Evolutionary conservation across 2,329 filamentous ascomycete species (phyloP).

Genomic region (Xylariaceae sp.): DNA sequence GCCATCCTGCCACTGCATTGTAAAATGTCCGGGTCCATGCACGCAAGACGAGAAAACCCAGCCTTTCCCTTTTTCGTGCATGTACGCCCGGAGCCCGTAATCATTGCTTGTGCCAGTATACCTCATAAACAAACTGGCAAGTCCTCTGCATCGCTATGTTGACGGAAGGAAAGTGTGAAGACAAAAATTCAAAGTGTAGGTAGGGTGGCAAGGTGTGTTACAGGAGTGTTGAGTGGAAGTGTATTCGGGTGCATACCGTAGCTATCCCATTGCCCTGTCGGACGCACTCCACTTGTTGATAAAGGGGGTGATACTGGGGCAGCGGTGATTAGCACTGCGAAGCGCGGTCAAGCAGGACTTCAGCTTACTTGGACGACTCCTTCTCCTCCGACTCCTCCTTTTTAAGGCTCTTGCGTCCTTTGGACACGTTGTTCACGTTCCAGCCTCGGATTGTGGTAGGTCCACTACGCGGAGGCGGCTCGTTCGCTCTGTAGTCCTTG

Average conservation of each 20-base stretch:
- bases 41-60: no score
- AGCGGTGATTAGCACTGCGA: constrained; percentile 9
- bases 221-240: not conserved
- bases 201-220: constrained; percentile 6
- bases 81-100: constrained; percentile 2
- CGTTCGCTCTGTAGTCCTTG: constrained; percentile 51
- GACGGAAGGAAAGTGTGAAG: constrained; percentile 2
- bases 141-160: constrained; percentile 16
- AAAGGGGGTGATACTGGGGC: constrained; percentile 23
- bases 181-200: not conserved
- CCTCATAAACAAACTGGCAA: no score
- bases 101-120: constrained; percentile 5
- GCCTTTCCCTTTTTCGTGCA: no score
- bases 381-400: constrained; percentile 31
- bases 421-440: constrained; percentile 43
- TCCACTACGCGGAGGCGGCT: constrained; percentile 50
- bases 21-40: no score
- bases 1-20: no score
- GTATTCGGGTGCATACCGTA: not conserved
- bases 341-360: not conserved
- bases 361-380: constrained; percentile 27
- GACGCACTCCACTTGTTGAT: constrained; percentile 28
- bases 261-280: constrained; percentile 17
- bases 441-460: constrained; percentile 54
- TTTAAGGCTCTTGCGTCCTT: constrained; percentile 26